Evolutionary conservation across 2,329 filamentous ascomycete species (phyloP).

Genomic region (Arthrobotrys entomopaga): DNA sequence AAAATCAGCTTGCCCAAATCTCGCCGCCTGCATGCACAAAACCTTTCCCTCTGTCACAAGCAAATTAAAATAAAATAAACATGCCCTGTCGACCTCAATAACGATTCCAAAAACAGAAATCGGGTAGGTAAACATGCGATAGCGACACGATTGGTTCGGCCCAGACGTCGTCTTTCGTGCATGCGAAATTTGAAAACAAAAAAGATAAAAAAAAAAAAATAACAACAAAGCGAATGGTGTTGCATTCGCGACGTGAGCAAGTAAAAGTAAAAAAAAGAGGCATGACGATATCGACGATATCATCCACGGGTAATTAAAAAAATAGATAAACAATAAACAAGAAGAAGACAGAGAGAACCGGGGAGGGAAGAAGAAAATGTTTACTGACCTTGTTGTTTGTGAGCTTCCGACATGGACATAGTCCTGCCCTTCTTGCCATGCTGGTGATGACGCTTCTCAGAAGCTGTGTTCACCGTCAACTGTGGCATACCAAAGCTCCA

Average conservation of each 20-base stretch:
- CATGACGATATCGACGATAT: background rate
- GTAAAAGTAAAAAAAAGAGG: too few relatives aligned
- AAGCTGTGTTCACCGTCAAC: slow-evolving; percentile 44
- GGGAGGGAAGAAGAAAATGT: slow-evolving; percentile 4
- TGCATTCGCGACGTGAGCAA: background rate
- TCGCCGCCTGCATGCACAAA: slow-evolving; percentile 33
- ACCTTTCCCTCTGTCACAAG: slow-evolving; percentile 36
- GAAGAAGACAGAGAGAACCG: too few relatives aligned
- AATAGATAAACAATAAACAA: background rate
- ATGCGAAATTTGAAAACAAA: slow-evolving; percentile 34
- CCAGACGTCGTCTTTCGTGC: slow-evolving; percentile 25
- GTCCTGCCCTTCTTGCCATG: slow-evolving; percentile 26
- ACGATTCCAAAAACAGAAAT: slow-evolving; percentile 41
- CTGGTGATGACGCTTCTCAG: slow-evolving; percentile 52
- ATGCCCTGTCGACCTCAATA: slow-evolving; percentile 9
- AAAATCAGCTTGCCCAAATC: slow-evolving; percentile 35
- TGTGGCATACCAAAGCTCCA: slow-evolving; percentile 48
- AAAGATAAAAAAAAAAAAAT: slow-evolving; percentile 15
- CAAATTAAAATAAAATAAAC: slow-evolving; percentile 30
- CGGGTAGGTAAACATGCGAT: slow-evolving; percentile 46
- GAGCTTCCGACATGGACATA: slow-evolving; percentile 52
- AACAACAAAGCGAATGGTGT: slow-evolving; percentile 9
- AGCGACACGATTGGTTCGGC: slow-evolving; percentile 42
- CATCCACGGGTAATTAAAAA: slow-evolving; percentile 14
- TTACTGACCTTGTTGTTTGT: slow-evolving; percentile 15